Base-by-base conservation (phyloP, 176 grass and related monocot genomes). In the Canna indica region DNA sequence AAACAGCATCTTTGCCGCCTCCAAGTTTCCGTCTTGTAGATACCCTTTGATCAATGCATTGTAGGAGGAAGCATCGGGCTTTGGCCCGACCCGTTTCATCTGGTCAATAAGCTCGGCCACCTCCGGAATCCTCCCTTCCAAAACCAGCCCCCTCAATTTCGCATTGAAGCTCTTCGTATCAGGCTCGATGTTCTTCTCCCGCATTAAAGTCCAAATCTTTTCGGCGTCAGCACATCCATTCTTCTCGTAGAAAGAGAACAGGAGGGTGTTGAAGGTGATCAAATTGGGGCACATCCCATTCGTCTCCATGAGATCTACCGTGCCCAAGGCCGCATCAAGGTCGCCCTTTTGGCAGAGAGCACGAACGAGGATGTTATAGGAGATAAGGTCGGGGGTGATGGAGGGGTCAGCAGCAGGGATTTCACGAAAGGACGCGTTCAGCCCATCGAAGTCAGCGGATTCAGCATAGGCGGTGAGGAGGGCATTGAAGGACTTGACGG, bases 331-430 rank as follows among this genome's bases (percentile, higher is more conserved):
- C 11, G 47, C 83, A 1, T 85, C 61, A 33, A 90, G 44, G 14
- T 95, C 77, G 1, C 60, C 70, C 35, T 83, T 87, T 25, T 69
- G 10, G 63, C 81, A 87, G 22, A 74, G 56, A 0, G 42, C 76
- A 0, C 7, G 41, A 47, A 95, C 81, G 32, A 90, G 70, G 61
- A 87, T 83, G 75, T 87, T 95, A 79, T 87, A 90, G 71, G 84
- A 85, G 62, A 29, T 57, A 5, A 67, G 2, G 24, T 7, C 71
- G 20, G 86, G 86, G 3, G 66, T 29, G 56, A 95, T 38, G 7
- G 73, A 65, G 24, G 83, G 67, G 44, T 84, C 14, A 6, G 79
- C 54, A 22, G 35, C 65, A 15, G 82, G 87, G 34, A 90, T 81
- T 59, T 83, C 60, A 33, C 75, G 14, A 50, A 90, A 87, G 1